phyloP scores from a whole-genome alignment of 2,329 filamentous ascomycete genomes.

The Cercospora beticola region DNA sequence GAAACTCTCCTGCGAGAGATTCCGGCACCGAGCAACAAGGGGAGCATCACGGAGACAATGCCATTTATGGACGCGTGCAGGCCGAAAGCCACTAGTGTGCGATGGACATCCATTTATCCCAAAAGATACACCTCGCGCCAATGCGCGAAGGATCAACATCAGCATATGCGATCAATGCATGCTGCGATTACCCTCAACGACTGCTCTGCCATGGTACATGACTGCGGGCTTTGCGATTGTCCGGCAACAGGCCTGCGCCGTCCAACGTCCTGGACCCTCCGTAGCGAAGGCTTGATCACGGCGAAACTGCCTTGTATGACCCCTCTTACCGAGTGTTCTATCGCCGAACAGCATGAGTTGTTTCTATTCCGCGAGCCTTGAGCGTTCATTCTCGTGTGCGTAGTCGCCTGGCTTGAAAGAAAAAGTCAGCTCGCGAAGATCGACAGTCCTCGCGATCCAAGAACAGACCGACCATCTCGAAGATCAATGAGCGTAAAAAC shows the following conservation, averaged over 20 bases:
- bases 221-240: not conserved
- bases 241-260: not conserved
- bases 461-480: not conserved
- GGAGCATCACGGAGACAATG: not conserved
- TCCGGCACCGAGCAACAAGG: not conserved
- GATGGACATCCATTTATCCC: not conserved
- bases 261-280: not conserved
- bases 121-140: not conserved
- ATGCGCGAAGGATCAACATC: not conserved
- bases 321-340: not conserved
- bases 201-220: not conserved
- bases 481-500: not conserved
- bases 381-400: not conserved
- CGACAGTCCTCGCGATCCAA: not conserved
- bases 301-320: not conserved
- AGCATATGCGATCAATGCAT: not conserved
- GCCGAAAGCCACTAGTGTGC: not conserved
- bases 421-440: not conserved
- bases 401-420: not conserved
- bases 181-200: not conserved
- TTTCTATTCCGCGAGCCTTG: not conserved
- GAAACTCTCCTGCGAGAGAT: not conserved
- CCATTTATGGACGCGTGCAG: not conserved
- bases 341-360: not conserved
- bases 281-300: not conserved